These are phyloP conservation scores for Xylaria multiplex DNA, from an alignment of 2,329 filamentous ascomycete species.

Conservation along the genomic window DNA sequence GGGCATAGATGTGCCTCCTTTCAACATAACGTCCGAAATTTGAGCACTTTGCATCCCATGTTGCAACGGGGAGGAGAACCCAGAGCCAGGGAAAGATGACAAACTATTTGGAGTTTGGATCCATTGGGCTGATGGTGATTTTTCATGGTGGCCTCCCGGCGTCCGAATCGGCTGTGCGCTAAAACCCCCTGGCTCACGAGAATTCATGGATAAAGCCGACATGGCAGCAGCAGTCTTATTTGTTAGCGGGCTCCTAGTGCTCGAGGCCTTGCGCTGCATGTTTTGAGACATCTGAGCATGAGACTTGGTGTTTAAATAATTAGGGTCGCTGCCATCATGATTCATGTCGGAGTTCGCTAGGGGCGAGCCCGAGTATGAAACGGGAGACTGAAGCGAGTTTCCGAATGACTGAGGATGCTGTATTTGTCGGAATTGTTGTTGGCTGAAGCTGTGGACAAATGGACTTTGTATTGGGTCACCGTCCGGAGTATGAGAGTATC, in stretches of 20 bases:
- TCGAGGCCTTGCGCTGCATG: slow-evolving; percentile 78
- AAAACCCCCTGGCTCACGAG: slow-evolving; percentile 76
- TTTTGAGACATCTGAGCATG: slow-evolving; percentile 68
- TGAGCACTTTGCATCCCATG: slow-evolving; percentile 70
- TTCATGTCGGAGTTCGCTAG: slow-evolving; percentile 60
- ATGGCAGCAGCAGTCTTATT: slow-evolving; percentile 81
- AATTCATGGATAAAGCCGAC: slow-evolving; percentile 73
- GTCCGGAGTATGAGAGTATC: slow-evolving; percentile 91
- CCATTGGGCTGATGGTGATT: slow-evolving; percentile 89
- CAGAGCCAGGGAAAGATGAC: slow-evolving; percentile 87
- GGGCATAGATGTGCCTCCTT: slow-evolving; percentile 88
- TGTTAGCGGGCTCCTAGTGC: slow-evolving; percentile 81
- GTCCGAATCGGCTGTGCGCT: slow-evolving; percentile 82
- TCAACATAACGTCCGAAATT: slow-evolving; percentile 89
- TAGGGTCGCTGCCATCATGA: slow-evolving; percentile 61
- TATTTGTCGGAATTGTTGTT: slow-evolving; percentile 80
- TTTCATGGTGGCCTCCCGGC: slow-evolving; percentile 74
- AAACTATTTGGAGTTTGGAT: slow-evolving; percentile 86
- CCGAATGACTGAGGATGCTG: slow-evolving; percentile 67
- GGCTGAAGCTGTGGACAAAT: slow-evolving; percentile 81
- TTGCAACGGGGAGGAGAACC: slow-evolving; percentile 83
- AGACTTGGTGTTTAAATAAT: slow-evolving; percentile 67
- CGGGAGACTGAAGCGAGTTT: slow-evolving; percentile 63
- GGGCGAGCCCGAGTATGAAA: slow-evolving; percentile 62
- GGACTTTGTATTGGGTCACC: slow-evolving; percentile 92